Conservation (phyloP, 768 basidiomycete species). For the Mycena epipterygia region DNA sequence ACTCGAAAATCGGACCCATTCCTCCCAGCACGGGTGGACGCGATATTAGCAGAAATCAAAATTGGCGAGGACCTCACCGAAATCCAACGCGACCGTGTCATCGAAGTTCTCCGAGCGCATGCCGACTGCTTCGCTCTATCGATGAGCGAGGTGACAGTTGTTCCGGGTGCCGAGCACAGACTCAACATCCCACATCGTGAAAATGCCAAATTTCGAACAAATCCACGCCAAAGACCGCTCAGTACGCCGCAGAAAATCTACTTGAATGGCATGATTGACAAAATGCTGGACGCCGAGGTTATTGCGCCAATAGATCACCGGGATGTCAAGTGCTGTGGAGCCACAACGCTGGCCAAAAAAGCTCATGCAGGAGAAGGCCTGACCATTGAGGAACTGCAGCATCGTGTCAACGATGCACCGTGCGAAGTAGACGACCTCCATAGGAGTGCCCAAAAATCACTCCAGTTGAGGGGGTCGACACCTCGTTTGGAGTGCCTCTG, state of each 20-base stretch:
- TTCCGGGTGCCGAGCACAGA: slow-evolving; percentile 35
- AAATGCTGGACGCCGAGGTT: background rate
- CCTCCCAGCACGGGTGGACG: slow-evolving; percentile 35
- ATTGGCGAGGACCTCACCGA: slow-evolving; percentile 37
- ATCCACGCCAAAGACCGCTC: too few species aligned
- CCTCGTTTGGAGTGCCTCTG: too few species aligned
- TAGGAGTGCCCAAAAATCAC: too few species aligned
- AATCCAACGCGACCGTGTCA: slow-evolving; percentile 28
- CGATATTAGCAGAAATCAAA: slow-evolving; percentile 28
- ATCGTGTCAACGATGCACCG: background rate
- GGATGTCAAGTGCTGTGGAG: background rate
- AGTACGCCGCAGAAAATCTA: too few species aligned
- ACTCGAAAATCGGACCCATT: slow-evolving; percentile 37
- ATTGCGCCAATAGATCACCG: background rate
- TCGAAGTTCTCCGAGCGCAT: slow-evolving; percentile 42
- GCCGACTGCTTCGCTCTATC: slow-evolving; percentile 56
- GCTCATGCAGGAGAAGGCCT: background rate
- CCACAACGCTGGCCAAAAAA: background rate
- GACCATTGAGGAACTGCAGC: background rate
- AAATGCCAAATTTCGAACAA: too few species aligned
- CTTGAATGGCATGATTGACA: background rate
- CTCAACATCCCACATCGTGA: slow-evolving; percentile 29
- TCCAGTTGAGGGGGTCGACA: too few species aligned
- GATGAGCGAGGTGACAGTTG: slow-evolving; percentile 44
- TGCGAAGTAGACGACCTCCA: too few species aligned